Base-by-base conservation (phyloP, 768 basidiomycete genomes). In the Mycena amicta region DNA sequence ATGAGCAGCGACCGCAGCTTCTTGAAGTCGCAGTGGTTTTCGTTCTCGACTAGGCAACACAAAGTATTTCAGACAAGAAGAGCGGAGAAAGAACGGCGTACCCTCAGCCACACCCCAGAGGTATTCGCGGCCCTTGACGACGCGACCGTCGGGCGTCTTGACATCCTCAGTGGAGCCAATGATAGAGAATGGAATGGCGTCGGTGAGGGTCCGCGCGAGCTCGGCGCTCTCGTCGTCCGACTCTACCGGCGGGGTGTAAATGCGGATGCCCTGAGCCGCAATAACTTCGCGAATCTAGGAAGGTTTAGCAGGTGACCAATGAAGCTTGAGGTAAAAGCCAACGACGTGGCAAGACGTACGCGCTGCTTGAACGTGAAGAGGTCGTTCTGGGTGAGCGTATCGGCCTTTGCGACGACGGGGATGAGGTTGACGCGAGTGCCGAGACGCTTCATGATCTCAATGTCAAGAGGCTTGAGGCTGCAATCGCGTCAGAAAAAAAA, bases 31-130 rank as follows among this genome's bases (percentile, higher is more conserved):
- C 97, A 99, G 77, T 99, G 97, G 72, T 90, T 89, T 78, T 99
- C 97, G 72, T 99, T 98, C 77, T 99, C 97, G 60, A 99, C 96
- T 94, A 47, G 55, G 26, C 33, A 56, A 30, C 22, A 40, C n/a
- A n/a, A n/a, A n/a, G n/a, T n/a, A n/a, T 22, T 52, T 33, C 28
- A 50, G 41, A 31, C 41, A 3, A 4, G 8, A 26, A 37, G 50
- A 30, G 53, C 31, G 53, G 26, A 5, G 16, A 26, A 54, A 20
- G 25, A 74, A 49, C 26, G 26, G 47, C 80, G 50, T 39, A 93
- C 93, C 93, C 81, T 99, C 97, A 8, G 97, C 97, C n/a, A 99
- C 95, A 81, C 97, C 97, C 97, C 97, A 99, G 15, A 96, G 86
- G 72, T 99, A 99, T 75, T 98, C 93, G 67, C 97, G 88, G 46